phyloP scores from a whole-genome alignment of 1,139 yeast species.

The Scheffersomyces lignicola region DNA sequence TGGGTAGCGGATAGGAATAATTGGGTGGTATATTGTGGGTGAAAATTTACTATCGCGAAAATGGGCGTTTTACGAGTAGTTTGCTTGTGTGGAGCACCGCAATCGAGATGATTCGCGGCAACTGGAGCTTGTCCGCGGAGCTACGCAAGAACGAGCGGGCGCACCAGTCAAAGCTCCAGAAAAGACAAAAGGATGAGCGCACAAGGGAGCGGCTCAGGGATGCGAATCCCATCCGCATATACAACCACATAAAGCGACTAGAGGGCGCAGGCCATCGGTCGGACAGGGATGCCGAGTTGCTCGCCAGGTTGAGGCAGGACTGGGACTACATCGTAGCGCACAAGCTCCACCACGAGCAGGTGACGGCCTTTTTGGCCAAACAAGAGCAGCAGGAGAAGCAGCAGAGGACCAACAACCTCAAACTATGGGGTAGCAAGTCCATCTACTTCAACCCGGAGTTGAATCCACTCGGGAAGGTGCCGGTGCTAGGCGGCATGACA shows the following conservation, averaged over 20 bases:
- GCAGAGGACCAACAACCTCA: constrained; percentile 19
- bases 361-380: constrained; percentile 22
- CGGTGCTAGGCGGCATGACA: constrained; percentile 14
- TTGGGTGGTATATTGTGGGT: too few relatives aligned
- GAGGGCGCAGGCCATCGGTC: constrained; percentile 17
- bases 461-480: constrained; percentile 48
- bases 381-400: constrained; percentile 16
- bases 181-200: constrained; percentile 37
- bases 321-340: constrained; percentile 42
- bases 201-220: constrained; percentile 24
- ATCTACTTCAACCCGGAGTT: constrained; percentile 47
- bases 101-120: constrained; percentile 39
- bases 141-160: constrained; percentile 38
- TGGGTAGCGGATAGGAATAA: too few relatives aligned
- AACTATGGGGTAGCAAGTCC: constrained; percentile 40
- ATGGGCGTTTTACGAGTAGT: not conserved
- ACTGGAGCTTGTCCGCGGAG: constrained; percentile 45
- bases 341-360: constrained; percentile 31
- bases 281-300: constrained; percentile 21
- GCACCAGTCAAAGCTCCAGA: constrained; percentile 38
- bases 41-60: not conserved
- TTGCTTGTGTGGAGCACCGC: not conserved
- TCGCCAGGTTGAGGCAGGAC: constrained; percentile 32
- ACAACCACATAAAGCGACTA: constrained; percentile 27
- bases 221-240: constrained; percentile 36